phyloP scores from a whole-genome alignment of 1,284 basidiomycete genomes.

The Trametes polyzona region DNA sequence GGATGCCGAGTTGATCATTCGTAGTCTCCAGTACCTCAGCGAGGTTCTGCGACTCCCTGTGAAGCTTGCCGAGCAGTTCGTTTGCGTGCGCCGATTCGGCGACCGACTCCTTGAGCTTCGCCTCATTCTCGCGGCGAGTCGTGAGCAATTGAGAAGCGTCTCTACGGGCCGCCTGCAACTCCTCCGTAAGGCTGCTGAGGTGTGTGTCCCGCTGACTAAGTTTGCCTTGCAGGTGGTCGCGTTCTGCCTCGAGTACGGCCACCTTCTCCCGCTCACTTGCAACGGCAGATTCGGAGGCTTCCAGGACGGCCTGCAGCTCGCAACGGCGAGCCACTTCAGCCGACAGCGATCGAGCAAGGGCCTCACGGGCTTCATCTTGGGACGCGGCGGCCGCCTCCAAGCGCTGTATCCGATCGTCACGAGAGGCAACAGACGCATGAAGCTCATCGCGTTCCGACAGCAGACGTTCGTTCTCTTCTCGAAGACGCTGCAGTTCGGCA shows the following conservation, averaged over 20 bases:
- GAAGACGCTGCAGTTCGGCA: slow-evolving; percentile 11
- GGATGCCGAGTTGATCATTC: not conserved
- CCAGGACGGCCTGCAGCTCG: not conserved
- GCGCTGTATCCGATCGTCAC: slow-evolving; percentile 6
- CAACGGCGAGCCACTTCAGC: not conserved
- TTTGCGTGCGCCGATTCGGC: not conserved
- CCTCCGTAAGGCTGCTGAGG: not conserved
- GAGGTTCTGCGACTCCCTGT: not conserved
- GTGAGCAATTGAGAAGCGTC: not conserved
- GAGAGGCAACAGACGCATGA: slow-evolving; percentile 5
- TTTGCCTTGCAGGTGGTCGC: not conserved
- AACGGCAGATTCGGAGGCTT: not conserved
- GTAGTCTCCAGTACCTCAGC: not conserved
- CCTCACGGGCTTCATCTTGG: not conserved
- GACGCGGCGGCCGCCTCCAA: slow-evolving; percentile 11
- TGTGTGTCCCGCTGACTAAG: not conserved
- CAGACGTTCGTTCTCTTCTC: slow-evolving; percentile 12
- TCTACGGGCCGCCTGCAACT: not conserved
- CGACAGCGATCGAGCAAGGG: slow-evolving; percentile 1
- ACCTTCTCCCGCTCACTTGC: not conserved
- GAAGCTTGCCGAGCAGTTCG: not conserved
- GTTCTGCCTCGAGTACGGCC: not conserved
- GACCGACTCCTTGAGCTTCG: not conserved
- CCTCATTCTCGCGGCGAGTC: not conserved
- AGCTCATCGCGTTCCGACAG: slow-evolving; percentile 16